Base-by-base conservation (phyloP, 768 basidiomycete species). In the Tylopilus felleus region DNA sequence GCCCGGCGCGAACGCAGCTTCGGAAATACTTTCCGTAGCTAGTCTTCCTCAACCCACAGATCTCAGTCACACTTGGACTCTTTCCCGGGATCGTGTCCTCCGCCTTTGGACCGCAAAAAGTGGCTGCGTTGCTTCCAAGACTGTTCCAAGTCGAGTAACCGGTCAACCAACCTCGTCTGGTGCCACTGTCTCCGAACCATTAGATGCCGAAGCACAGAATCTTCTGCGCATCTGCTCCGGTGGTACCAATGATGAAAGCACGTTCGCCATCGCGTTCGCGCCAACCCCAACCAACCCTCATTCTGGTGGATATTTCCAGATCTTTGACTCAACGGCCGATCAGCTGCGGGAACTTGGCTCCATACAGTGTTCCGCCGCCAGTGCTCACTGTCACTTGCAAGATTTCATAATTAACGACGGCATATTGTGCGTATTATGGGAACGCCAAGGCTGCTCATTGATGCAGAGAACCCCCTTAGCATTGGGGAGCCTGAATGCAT, bases 51-150 rank as follows among this genome's bases (percentile, higher is more conserved):
- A 84, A 72, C 88, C 88, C 17, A 87, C 86, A 14, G 88, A 89
- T 65, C 76, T 88, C 52, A 80, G 77, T 33, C 78, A 89, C 61
- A 74, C 87, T 21, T 96, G 91, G 82, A 86, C 93, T 1, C 78
- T 98, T 39, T 93, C 94, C 9, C 79, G 93, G 51, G 93, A 97
- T 74, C 80, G 88, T 51, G 86, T 85, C 31, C 75, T 98, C 39
- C 81, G 93, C 36, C 75, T 90, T 40, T 98, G 94, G 94, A 87
- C 88, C 58, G 78, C 85, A 27, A 82, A 86, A 67, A 75, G 82
- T 51, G 85, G 85, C 41, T 87, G 90, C 65, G 78, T 86, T n/a
- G 80, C 84, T 28, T 80, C 81, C 29, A 85, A 80, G 64, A 69
- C 73, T 12, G 71, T 89, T 41, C 74, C 80, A 12, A 65, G 66